phyloP scores from a whole-genome alignment of 805 yeast species.

The Sugiyamaella chiloensis region DNA sequence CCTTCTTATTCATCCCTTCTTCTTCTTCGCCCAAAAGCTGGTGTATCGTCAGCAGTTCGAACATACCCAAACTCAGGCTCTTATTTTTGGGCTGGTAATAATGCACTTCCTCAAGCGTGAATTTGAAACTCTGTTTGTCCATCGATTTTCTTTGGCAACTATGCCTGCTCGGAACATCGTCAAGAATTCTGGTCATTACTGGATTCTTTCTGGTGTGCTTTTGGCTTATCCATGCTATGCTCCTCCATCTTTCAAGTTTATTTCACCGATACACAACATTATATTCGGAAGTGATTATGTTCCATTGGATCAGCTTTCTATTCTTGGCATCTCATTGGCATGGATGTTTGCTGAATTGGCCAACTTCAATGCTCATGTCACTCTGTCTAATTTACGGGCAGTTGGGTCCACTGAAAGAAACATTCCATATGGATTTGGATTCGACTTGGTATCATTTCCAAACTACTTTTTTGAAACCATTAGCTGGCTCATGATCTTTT shows the following conservation, averaged over 20 bases:
- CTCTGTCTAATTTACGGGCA: conserved; percentile 53
- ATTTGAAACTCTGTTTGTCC: conserved; percentile 79
- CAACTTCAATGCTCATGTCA: conserved; percentile 69
- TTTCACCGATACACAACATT: conserved; percentile 13
- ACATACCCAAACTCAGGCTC: conserved; percentile 51
- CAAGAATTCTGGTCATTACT: conserved; percentile 88
- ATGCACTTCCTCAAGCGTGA: conserved; percentile 87
- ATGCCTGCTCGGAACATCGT: conserved; percentile 89
- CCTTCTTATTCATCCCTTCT: conserved; percentile 67
- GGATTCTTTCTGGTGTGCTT: conserved; percentile 79
- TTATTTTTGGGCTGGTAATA: conserved; percentile 54
- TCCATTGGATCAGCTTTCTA: conserved; percentile 12
- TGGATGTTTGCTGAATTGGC: conserved; percentile 59
- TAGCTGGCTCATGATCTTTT: conserved; percentile 68
- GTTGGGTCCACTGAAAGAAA: conserved; percentile 56
- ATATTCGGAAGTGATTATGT: conserved; percentile 26
- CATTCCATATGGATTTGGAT: conserved; percentile 83
- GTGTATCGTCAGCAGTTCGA: conserved; percentile 35
- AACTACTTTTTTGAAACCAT: conserved; percentile 86
- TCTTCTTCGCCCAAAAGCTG: conserved; percentile 46
- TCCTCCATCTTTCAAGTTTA: conserved; percentile 34
- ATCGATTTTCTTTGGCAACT: conserved; percentile 80
- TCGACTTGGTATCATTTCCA: conserved; percentile 80
- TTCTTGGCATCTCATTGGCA: conserved; percentile 17
- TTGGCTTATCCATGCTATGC: conserved; percentile 51